phyloP scores from a whole-genome alignment of 495 filamentous ascomycete genomes.

The Tuber brumale region DNA sequence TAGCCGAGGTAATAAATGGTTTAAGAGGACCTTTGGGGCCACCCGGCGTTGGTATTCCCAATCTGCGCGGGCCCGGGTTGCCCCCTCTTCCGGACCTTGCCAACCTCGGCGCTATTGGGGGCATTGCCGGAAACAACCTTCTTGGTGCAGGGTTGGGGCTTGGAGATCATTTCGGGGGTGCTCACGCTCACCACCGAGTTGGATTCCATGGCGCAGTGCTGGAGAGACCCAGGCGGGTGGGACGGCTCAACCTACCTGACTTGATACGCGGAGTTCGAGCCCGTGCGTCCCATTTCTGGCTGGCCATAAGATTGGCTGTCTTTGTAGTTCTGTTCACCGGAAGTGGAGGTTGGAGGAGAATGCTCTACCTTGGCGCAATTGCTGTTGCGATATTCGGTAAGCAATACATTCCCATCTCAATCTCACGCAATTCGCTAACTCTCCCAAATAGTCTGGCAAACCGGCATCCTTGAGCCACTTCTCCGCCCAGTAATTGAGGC shows the following conservation, averaged over 20 bases:
- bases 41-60: slow-evolving; percentile 17
- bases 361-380: slow-evolving; percentile 32
- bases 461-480: slow-evolving; percentile 36
- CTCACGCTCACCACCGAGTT: slow-evolving; percentile 16
- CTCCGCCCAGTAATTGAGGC: slow-evolving; percentile 33
- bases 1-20: slow-evolving; percentile 9
- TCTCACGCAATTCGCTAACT: neutral
- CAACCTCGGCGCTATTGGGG: slow-evolving; percentile 12
- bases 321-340: slow-evolving; percentile 39
- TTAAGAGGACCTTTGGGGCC: slow-evolving; percentile 10
- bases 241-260: slow-evolving; percentile 24
- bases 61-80: slow-evolving; percentile 24
- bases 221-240: slow-evolving; percentile 17
- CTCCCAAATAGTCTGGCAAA: slow-evolving; percentile 37
- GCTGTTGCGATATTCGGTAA: slow-evolving; percentile 38
- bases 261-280: slow-evolving; percentile 31
- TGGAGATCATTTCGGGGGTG: slow-evolving; percentile 23
- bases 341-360: slow-evolving; percentile 37
- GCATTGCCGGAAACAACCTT: slow-evolving; percentile 15
- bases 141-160: slow-evolving; percentile 19
- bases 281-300: slow-evolving; percentile 37
- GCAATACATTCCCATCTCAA: slow-evolving; percentile 4
- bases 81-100: slow-evolving; percentile 16
- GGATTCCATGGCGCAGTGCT: slow-evolving; percentile 9
- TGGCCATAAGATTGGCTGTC: slow-evolving; percentile 35